Base-by-base conservation (phyloP, 768 basidiomycete species). In the Mycena chlorophos region DNA sequence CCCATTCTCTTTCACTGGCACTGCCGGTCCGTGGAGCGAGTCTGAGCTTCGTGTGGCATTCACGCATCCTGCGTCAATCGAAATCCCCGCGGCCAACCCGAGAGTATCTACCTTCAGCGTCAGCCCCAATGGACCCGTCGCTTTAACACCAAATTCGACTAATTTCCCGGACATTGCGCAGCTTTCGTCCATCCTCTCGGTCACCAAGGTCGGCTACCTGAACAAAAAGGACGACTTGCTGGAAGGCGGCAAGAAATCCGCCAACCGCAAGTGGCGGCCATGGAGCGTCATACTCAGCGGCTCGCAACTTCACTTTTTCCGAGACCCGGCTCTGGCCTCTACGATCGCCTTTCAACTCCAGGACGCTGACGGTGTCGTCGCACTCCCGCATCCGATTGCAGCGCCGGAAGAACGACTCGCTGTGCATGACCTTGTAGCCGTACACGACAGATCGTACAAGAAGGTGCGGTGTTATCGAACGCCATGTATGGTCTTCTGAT, bases 301-400 rank as follows among this genome's bases (percentile, higher is more conserved):
- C 23, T 94, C 93, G 4, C 96, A 98, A 64, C 76, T 99, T 3
- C 79, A 98, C 42, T 88, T 98, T 68, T 94, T 94, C 73, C 88
- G 89, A 26, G 90, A 93, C 69, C 68, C 80, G 3, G 65, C 79
- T 14, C 86, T 80, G 83, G 79, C 80, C 2, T 64, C 70, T 37
- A 67, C 73, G 20, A 63, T 87, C 28, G 71, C 77, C 51, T 69
- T 75, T 42, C 76, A 81, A 69, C 71, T 74, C 51, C 68, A 74
- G 58, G 51, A 69, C 17, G 56, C 68, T 12, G 65, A 68, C 47
- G 68, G 70, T 17, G 71, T 71, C 16, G 65, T 71, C 30, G 30
- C 70, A 1, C 67, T 78, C 53, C 71, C 82, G 55, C 70, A 77
- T 38, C 60, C 71, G 52, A 62, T 79, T 10, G 79, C 87, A 57